phyloP scores from a whole-genome alignment of 202 grass and related monocot genomes.

The Elaeis oleifera region DNA sequence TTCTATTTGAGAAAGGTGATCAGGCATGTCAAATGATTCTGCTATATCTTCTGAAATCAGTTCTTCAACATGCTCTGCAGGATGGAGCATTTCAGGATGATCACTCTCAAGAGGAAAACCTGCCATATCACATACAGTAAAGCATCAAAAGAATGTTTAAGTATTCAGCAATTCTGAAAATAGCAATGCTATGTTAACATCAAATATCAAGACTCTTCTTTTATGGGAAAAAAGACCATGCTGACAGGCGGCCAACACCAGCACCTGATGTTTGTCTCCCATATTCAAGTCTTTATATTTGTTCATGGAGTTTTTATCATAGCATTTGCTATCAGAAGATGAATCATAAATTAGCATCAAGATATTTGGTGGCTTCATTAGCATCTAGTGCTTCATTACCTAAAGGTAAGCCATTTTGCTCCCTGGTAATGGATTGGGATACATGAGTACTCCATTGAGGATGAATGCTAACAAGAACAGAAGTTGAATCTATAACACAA shows the following conservation, averaged over 20 bases:
- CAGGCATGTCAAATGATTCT: constrained; percentile 23
- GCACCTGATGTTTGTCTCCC: too few species aligned
- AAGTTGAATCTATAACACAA: constrained; percentile 16
- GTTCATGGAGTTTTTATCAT: too few species aligned
- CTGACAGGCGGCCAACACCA: too few species aligned
- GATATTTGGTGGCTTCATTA: constrained; percentile 24
- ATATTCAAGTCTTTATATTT: too few species aligned
- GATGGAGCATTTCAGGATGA: constrained; percentile 32
- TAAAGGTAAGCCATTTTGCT: constrained; percentile 1
- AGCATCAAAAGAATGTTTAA: constrained; percentile 10
- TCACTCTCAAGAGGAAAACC: constrained; percentile 32
- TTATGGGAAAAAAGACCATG: too few species aligned
- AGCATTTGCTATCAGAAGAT: neutral
- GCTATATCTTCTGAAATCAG: constrained; percentile 26
- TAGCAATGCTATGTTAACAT: too few species aligned
- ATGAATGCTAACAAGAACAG: constrained; percentile 2
- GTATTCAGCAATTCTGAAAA: too few species aligned
- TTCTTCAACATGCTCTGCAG: constrained; percentile 24
- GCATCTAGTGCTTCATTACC: constrained; percentile 25
- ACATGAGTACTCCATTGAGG: constrained; percentile 2
- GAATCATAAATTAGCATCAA: constrained; percentile 48
- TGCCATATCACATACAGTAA: constrained; percentile 29
- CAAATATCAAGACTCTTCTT: too few species aligned
- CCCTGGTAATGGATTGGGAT: constrained; percentile 6
- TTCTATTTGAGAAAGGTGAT: constrained; percentile 38